Base-by-base conservation (phyloP, 2,329 filamentous ascomycete genomes). In the Microsporum audouinii region DNA sequence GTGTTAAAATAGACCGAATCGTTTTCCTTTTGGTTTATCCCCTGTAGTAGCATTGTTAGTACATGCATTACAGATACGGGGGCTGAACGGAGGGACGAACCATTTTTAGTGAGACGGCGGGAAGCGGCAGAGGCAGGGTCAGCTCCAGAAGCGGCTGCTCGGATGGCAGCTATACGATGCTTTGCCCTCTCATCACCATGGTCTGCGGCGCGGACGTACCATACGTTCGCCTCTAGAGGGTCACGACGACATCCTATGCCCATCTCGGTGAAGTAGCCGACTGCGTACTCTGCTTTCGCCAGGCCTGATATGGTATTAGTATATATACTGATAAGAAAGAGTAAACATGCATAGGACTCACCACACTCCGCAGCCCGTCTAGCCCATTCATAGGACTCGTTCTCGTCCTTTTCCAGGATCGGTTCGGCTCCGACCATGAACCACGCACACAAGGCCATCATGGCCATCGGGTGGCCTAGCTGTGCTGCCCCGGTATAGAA, bases 361-460 rank as follows among this genome's bases (percentile, higher is more conserved):
- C 92, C 91, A 66, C 87, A 80, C 64, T 94, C 87, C 36, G 92
- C 92, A 60, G 94, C 89, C 69, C 87, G 86, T 69, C 85, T 85
- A 14, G 94, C 91, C 94, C 94, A 99, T 72, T 96, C 91, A 70
- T 95, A 97, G 7, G 94, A 94, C 74, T 99, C 94, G 67, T 88
- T 87, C 73, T 97, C 92, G 68, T 99, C 92, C 75, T 94, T 96
- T 63, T 96, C 91, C 27, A 99, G 77, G 12, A 97, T 85, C 0
- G 91, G 91, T 66, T 91, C 88, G 1, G 94, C 94, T 8, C 94
- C 94, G 45, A 97, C 88, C 81, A 97, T 88, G 73, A 97, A 99
- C 94, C 94, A 99, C 8, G 94, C 94, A 75, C 94, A 99, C 6
- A 99, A 80, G 3, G 92, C 92, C 91, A 99, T 96, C 91, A 97